phyloP scores from a whole-genome alignment of 192 early-diverging fungal species.

The Thoreauomyces humboldtii region DNA sequence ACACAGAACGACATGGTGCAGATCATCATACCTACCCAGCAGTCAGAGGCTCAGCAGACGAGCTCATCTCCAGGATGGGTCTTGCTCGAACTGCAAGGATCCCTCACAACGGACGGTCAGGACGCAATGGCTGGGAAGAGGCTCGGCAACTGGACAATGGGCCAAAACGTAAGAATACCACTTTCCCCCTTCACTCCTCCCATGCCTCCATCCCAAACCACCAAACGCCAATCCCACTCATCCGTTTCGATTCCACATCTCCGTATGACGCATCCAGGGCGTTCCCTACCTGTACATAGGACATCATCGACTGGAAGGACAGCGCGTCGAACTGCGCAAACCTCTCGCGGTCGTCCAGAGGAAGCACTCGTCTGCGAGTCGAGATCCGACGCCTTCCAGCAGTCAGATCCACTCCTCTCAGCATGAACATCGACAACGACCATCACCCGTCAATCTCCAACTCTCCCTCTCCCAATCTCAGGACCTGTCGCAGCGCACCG shows the following conservation, averaged over 20 bases:
- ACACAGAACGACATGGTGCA: slow-evolving; percentile 18
- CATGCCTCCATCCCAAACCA: too few relatives aligned
- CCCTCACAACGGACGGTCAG: neutral
- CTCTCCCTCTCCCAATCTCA: slow-evolving; percentile 5
- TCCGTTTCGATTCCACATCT: neutral
- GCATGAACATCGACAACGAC: neutral
- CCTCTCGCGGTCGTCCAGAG: slow-evolving; percentile 19
- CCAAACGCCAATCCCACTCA: too few relatives aligned
- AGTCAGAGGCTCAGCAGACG: neutral
- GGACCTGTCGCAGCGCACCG: neutral
- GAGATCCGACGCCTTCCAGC: neutral
- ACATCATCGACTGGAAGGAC: slow-evolving; percentile 26
- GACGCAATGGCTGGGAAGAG: slow-evolving; percentile 5
- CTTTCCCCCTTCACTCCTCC: too few relatives aligned
- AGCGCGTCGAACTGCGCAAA: slow-evolving; percentile 12
- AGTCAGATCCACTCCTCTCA: neutral
- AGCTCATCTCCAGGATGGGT: neutral
- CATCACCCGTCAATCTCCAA: neutral
- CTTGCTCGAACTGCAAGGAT: slow-evolving; percentile 25
- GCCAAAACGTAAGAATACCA: slow-evolving; percentile 10
- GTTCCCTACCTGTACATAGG: slow-evolving; percentile 21
- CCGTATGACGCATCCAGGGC: slow-evolving; percentile 1
- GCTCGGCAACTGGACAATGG: neutral
- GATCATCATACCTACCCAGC: slow-evolving; percentile 11
- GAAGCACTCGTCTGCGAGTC: neutral